phyloP scores from a whole-genome alignment of 176 grass and related monocot species.

The Dendrocalamus sinicus region DNA sequence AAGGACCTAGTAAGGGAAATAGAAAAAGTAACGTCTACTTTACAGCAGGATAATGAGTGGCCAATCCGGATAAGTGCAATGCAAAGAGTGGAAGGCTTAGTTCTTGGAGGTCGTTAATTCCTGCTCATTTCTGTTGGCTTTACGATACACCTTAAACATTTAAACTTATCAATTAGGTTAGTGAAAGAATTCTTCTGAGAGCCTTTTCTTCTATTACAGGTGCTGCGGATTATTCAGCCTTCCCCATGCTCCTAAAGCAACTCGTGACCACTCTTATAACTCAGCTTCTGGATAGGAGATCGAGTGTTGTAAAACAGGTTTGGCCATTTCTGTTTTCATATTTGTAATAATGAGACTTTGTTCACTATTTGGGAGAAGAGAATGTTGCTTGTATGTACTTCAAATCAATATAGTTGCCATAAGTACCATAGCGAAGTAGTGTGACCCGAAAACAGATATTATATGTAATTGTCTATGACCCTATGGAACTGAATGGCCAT shows the following conservation, averaged over 20 bases:
- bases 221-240: slow-evolving; percentile 75
- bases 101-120: slow-evolving; percentile 73
- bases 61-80: slow-evolving; percentile 77
- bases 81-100: slow-evolving; percentile 88
- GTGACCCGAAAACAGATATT: not conserved
- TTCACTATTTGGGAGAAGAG: not conserved
- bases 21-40: slow-evolving; percentile 59
- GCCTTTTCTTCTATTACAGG: slow-evolving; percentile 49
- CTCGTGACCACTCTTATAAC: slow-evolving; percentile 71
- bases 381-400: not conserved
- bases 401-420: not conserved
- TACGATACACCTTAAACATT: not conserved
- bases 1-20: slow-evolving; percentile 85
- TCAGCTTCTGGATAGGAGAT: slow-evolving; percentile 85
- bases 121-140: slow-evolving; percentile 6
- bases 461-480: not conserved
- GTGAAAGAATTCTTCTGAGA: slow-evolving; percentile 6
- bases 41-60: slow-evolving; percentile 86
- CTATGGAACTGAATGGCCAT: not conserved
- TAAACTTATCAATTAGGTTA: not conserved
- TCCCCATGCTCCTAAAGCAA: slow-evolving; percentile 76
- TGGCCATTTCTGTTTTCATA: not conserved
- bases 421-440: not conserved
- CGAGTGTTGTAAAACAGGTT: slow-evolving; percentile 91
- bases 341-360: not conserved